phyloP scores from a whole-genome alignment of 192 early-diverging fungal species.

The Thamnidium elegans region DNA sequence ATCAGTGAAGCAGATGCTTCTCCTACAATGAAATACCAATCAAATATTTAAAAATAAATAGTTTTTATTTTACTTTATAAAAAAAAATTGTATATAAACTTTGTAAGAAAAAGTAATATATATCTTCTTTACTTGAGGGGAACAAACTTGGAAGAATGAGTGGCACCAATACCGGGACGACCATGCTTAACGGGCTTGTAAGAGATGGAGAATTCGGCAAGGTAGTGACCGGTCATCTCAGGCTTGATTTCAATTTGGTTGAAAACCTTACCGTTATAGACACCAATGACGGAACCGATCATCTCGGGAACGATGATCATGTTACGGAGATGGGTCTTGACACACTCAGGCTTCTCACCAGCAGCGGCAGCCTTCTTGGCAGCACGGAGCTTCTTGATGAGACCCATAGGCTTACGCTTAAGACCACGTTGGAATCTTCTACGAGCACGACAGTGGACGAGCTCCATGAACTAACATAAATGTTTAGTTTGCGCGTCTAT shows the following conservation, averaged over 20 bases:
- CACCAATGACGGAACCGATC: conserved; percentile 93
- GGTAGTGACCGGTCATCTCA: conserved; percentile 35
- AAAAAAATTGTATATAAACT: no score
- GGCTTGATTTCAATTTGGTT: conserved; percentile 97
- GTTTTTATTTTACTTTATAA: no score
- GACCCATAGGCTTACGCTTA: conserved; percentile 97
- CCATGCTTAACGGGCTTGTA: conserved; percentile 99
- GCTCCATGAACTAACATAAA: conserved; percentile 74
- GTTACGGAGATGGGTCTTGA: conserved; percentile 99
- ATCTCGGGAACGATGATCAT: conserved; percentile 99
- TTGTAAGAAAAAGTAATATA: no score
- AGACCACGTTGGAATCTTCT: conserved; percentile 98
- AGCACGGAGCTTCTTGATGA: conserved; percentile 99
- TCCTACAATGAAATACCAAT: no score
- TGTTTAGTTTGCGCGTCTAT: conserved; percentile 1
- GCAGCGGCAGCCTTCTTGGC: conserved; percentile 90
- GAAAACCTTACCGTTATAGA: conserved; percentile 99
- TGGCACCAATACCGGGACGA: conserved; percentile 99
- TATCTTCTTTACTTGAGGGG: conserved; percentile 70
- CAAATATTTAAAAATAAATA: no score
- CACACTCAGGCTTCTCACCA: conserved; percentile 91
- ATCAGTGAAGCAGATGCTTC: neutral
- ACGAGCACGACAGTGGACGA: conserved; percentile 93
- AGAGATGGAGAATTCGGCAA: conserved; percentile 59
- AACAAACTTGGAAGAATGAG: conserved; percentile 94